A percentile compares a stretch with the other conserved stretches of the same genome.
Evolutionary conservation across 345 rosid genomes (phyloP).

Genomic region (Theobroma cacao): DNA sequence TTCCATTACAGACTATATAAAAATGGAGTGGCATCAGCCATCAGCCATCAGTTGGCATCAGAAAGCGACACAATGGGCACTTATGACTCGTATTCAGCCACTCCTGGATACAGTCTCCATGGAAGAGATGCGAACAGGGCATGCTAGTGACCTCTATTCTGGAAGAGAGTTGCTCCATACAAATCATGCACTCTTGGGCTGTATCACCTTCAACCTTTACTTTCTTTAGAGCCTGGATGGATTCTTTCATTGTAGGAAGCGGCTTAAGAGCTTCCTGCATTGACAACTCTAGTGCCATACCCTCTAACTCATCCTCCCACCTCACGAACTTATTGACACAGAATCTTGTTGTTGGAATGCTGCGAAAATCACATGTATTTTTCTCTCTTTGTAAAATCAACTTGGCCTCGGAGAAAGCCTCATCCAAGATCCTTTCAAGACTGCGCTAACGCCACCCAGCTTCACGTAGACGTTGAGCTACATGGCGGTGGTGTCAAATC

Average conservation of each 20-base stretch:
- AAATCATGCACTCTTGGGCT: background rate
- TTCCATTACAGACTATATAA: no score
- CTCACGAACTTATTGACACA: background rate
- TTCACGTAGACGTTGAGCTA: background rate
- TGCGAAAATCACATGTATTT: background rate
- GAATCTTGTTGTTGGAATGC: background rate
- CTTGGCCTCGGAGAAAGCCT: background rate
- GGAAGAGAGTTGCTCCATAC: background rate
- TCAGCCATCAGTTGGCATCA: no score
- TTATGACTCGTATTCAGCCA: slow-evolving; percentile 1
- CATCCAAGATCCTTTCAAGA: background rate
- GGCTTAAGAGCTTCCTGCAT: background rate
- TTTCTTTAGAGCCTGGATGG: background rate
- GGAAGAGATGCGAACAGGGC: slow-evolving; percentile 14
- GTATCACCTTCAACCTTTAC: background rate
- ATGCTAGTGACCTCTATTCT: background rate
- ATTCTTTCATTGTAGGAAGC: background rate
- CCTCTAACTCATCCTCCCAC: background rate
- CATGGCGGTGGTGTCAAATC: no score
- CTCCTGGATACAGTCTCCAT: background rate
- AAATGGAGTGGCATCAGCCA: no score
- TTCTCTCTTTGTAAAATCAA: background rate
- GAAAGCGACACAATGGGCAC: no score
- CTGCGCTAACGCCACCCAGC: background rate
- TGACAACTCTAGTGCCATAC: background rate